Evolutionary conservation across 257 asterid genomes (phyloP), one percentile per base, ranked within the genome.

Genomic region (Striga asiatica): DNA sequence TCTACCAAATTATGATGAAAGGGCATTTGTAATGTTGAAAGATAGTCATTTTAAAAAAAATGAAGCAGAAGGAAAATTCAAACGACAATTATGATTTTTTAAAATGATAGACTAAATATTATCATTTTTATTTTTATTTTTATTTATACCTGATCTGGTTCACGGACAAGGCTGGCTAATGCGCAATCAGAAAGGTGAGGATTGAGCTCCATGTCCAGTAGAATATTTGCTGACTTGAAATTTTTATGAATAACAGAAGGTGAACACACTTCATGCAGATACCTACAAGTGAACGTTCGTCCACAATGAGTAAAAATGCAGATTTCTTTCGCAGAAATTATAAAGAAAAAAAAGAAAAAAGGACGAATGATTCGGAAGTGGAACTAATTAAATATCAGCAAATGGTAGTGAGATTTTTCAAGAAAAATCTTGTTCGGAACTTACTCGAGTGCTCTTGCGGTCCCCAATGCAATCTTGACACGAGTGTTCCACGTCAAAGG

Each of bases 121-220:
- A 11, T 2, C 5, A 31, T 32, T 32, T 38, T 16, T 18, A 38
- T 9, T 38, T 38, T 38, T 18, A 16, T 6, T 6, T 11, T 12
- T 22, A 3, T 4, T 28, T 14, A 18, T 64, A 86, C 96, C 96
- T 83, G 94, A 72, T 87, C 95, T 42, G 80, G 83, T 50, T 76
- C 94, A 4, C 60, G 76, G 55, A 81, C 72, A 28, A 91, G 91
- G 77, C 74, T 78, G 8, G 94, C 93, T 51, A 91, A 62, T 32
- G 91, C 97, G 58, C 77, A 82, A 71, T 87, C 95, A 10, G 98
- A 87, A 72, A 91, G 97, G 64, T 82, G 94, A 21, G 98, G 97
- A 65, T 82, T 91, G 66, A 91, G 88, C 77, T 91, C 98, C 66
- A 19, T 29, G 62, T 87, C 98, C 3, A 87, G 95, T 62, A 91